A percentile compares a stretch with the other conserved stretches of the same genome.
phyloP scores from a whole-genome alignment of 306 rosid genomes.

The Inga laurina region DNA sequence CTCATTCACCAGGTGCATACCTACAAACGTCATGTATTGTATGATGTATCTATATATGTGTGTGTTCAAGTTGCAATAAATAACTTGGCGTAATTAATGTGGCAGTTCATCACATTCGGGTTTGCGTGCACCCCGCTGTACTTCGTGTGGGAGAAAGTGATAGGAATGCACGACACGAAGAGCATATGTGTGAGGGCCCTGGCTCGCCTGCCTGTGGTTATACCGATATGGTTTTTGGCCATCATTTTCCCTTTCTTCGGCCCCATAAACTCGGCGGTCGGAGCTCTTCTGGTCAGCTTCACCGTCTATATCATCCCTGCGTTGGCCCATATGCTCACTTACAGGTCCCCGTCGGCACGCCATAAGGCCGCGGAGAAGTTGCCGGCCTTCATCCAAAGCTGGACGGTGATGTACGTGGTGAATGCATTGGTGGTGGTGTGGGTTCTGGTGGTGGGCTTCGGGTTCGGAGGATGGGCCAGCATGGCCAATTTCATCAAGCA shows the following conservation, averaged over 20 bases:
- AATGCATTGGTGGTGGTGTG: conserved; percentile 71
- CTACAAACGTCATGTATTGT: not conserved
- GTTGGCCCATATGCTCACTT: conserved; percentile 81
- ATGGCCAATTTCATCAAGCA: conserved; percentile 80
- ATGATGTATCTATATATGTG: no score
- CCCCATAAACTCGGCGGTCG: conserved; percentile 90
- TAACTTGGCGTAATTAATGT: no score
- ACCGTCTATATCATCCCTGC: conserved; percentile 89
- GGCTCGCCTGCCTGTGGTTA: conserved; percentile 79
- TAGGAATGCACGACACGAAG: conserved; percentile 87
- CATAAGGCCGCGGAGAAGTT: conserved; percentile 83
- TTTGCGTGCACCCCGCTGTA: conserved; percentile 90
- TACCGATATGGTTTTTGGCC: conserved; percentile 89
- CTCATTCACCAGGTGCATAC: conserved; percentile 79
- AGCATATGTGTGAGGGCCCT: conserved; percentile 77
- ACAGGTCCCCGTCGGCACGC: conserved; percentile 68
- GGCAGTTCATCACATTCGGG: conserved; percentile 84
- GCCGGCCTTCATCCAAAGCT: conserved; percentile 66
- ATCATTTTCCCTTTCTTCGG: conserved; percentile 88
- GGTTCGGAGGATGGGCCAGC: conserved; percentile 96
- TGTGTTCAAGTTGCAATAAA: no score
- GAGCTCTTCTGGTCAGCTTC: conserved; percentile 89
- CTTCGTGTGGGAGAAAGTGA: conserved; percentile 91
- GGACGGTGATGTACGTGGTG: conserved; percentile 65
- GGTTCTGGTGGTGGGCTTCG: conserved; percentile 80